phyloP scores from a whole-genome alignment of 2,329 filamentous ascomycete species.

The Orbilia blumenaviensis region DNA sequence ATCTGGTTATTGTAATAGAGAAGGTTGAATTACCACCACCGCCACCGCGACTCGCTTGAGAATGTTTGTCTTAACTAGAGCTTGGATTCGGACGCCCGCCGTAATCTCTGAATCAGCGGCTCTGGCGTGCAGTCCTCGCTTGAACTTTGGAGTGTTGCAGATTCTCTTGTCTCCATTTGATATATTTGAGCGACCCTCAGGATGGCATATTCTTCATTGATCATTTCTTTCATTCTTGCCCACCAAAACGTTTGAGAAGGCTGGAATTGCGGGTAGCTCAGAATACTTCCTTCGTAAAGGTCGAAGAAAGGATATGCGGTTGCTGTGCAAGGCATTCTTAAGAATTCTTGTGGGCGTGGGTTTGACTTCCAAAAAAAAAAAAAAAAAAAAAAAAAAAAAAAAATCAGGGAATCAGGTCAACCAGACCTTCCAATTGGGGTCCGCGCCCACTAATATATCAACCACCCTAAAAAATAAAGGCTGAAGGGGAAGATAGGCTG shows the following conservation, averaged over 20 bases:
- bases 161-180: slow-evolving; percentile 2
- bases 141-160: not conserved
- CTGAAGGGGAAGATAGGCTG: slow-evolving; percentile 21
- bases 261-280: slow-evolving; percentile 23
- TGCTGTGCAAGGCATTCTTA: slow-evolving; percentile 28
- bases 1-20: not conserved
- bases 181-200: slow-evolving; percentile 31
- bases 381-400: not conserved
- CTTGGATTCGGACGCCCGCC: not conserved
- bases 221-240: slow-evolving; percentile 30
- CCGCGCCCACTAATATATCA: not conserved
- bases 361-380: no score
- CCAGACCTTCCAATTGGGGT: not conserved
- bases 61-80: not conserved
- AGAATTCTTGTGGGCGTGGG: no score
- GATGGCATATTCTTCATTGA: slow-evolving; percentile 49
- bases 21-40: no score
- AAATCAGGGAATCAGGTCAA: not conserved
- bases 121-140: not conserved
- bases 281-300: slow-evolving; percentile 44
- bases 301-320: slow-evolving; percentile 48
- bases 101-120: slow-evolving; percentile 31
- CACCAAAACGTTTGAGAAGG: slow-evolving; percentile 30
- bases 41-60: not conserved
- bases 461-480: not conserved